Conservation (phyloP, 1,284 basidiomycete species). For the Taiwanofungus camphoratus region DNA sequence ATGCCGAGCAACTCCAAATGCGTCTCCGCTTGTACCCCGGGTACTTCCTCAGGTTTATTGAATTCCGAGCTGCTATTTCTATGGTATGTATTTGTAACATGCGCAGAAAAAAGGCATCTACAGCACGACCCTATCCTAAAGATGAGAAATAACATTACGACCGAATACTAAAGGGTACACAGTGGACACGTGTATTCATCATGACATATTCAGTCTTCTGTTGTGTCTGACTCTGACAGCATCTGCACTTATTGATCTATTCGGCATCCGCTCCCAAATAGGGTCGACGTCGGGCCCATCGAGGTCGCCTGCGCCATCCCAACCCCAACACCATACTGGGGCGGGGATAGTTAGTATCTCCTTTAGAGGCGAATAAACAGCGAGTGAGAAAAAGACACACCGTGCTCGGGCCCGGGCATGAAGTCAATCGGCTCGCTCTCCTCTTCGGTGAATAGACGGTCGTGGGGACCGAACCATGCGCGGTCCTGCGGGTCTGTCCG, state of each 20-base stretch:
- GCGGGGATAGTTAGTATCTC: not conserved
- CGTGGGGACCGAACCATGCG: constrained; percentile 93
- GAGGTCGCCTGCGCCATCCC: constrained; percentile 95
- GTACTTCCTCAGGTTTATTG: too few relatives aligned
- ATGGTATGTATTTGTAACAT: too few relatives aligned
- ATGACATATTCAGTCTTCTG: constrained; percentile 36
- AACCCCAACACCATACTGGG: constrained; percentile 96
- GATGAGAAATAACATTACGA: not conserved
- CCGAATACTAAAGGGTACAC: not conserved
- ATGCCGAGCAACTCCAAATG: constrained; percentile 2
- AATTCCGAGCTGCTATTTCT: too few relatives aligned
- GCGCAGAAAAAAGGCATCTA: too few relatives aligned
- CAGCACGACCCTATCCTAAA: too few relatives aligned
- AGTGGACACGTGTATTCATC: not conserved
- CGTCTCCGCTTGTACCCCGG: not conserved
- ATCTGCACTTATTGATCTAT: constrained; percentile 53
- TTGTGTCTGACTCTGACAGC: constrained; percentile 74
- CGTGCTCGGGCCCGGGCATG: constrained; percentile 76
- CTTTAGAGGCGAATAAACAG: not conserved
- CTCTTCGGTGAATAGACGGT: constrained; percentile 84
- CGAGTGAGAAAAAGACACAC: constrained; percentile 42
- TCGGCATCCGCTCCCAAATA: constrained; percentile 85
- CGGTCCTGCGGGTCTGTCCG: constrained; percentile 92
- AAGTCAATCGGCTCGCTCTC: constrained; percentile 77
- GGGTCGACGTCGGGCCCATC: constrained; percentile 94